Evolutionary conservation across 306 rosid genomes (phyloP).

Genomic region (Gastrolobium villosum): DNA sequence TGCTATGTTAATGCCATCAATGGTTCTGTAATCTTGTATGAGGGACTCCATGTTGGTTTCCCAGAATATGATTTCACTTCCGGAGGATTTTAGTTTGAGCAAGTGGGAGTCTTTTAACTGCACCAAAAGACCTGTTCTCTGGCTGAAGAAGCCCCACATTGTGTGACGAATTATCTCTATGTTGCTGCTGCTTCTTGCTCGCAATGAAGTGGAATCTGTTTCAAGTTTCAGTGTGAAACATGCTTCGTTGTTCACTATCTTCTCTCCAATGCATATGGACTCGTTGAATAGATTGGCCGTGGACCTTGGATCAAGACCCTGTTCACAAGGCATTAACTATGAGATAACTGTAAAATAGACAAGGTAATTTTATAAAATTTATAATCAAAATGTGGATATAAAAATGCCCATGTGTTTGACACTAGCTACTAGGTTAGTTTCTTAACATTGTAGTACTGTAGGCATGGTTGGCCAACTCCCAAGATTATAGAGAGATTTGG

Average conservation of each 20-base stretch:
- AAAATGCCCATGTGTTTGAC: not conserved
- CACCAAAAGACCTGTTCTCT: conserved; percentile 78
- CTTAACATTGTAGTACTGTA: not conserved
- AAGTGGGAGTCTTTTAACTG: conserved; percentile 81
- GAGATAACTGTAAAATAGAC: not conserved
- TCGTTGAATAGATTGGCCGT: conserved; percentile 77
- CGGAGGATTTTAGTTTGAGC: conserved; percentile 67
- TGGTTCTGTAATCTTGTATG: conserved; percentile 70
- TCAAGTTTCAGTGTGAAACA: conserved; percentile 86
- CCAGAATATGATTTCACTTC: conserved; percentile 66
- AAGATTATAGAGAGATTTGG: too few species aligned
- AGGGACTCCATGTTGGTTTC: conserved; percentile 84
- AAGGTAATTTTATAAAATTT: not conserved
- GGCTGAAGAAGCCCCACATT: conserved; percentile 90
- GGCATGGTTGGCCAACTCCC: too few species aligned
- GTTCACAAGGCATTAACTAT: conserved; percentile 35
- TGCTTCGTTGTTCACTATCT: conserved; percentile 71
- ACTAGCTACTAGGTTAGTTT: not conserved
- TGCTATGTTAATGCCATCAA: conserved; percentile 83
- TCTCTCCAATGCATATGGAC: conserved; percentile 86
- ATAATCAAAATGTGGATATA: not conserved
- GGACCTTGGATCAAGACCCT: conserved; percentile 95
- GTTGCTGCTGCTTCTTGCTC: conserved; percentile 74
- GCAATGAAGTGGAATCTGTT: conserved; percentile 64
- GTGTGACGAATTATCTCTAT: conserved; percentile 86